Base-by-base conservation (phyloP, 164 flowering plant genomes). In the Pachysandra terminalis region DNA sequence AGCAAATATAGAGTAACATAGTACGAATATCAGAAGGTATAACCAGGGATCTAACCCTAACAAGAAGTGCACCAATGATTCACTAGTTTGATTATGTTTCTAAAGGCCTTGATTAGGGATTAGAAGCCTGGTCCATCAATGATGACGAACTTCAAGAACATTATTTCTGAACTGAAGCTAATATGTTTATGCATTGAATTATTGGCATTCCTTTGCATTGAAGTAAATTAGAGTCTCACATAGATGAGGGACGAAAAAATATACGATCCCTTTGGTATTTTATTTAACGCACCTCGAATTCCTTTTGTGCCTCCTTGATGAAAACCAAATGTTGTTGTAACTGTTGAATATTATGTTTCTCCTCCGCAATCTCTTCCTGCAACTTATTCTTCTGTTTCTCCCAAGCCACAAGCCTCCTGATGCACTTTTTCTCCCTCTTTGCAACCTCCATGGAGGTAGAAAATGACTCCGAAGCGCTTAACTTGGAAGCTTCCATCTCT, bases 401-500 rank as follows among this genome's bases (percentile, higher is more conserved):
- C 98, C 93, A 91, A 59, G 87, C 89, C 75, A 84, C 49, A 61
- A 91, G 90, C 82, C 79, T 90, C 86, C 91, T 96, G 61, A 80
- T 77, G 68, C 79, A 83, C 82, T 88, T 93, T 60, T 90, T 96
- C 82, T 93, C 98, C 81, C 96, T 88, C 81, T 86, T 96, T 60
- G 90, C 89, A 69, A 84, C 89, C 79, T 91, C 92, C 75, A 88
- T 75, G 71, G 92, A 86, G 9, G 89, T 74, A 7, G 72, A 80
- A 19, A 80, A 92, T 4, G 97, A 93, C 76, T 96, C 99, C 60
- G 93, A 80, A 12, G 97, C 95, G 82, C 96, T 96, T 70, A 96
- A 73, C 71, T 93, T 96, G n/a, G 90, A 87, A 58, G 96, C 97
- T 80, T 93, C 97, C 95, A 93, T 89, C 81, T 96, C 99, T 22